Evolutionary conservation across 2,329 filamentous ascomycete species (phyloP), one percentile per base, ranked within the genome.

Genomic region (Xylaria sp.): DNA sequence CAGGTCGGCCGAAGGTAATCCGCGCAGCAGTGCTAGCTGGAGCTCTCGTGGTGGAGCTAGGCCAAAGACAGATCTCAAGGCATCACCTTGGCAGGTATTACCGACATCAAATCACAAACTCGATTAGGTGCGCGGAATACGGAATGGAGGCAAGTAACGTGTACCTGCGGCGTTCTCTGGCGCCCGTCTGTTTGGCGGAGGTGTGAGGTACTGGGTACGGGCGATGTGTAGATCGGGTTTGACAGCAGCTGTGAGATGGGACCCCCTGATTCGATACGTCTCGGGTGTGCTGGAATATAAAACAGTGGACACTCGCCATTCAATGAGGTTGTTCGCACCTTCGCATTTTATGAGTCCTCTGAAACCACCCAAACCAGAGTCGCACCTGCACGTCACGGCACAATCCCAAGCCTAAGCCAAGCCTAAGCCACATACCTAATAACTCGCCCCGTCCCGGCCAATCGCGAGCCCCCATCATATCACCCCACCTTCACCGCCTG

Each of bases 401-500:
- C 9, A 51, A 50, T 23, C 9, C 11, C 49, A 46, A 18, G 23
- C 23, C 23, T 30, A 30, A 30, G 23, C 51, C 37, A 57, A 58
- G 60, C 59, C 55, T 59, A 63, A 65, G 62, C 65, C 64, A 64
- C 61, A 63, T 57, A 51, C 37, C 37, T 13, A 42, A 10, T 9
- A 42, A 51, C 13, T 51, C 34, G 23, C 50, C 58, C 52, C 54
- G 39, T 23, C 52, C 44, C 19, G 13, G 46, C 35, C 51, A 58
- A 39, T 18, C 55, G 11, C 6, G 13, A 52, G 30, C 5, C 53
- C 42, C 39, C 47, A 44, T 48, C 23, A 55, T 46, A 50, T 51
- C 47, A 67, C 67, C 68, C 68, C 68, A 68, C 68, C 57, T 67
- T 68, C 67, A 70, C 67, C 66, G 67, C 65, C 67, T 62, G 66